These are phyloP conservation scores for Diaporthe sp. DNA, from an alignment of 2,329 filamentous ascomycete genomes.

Conservation along the genomic window DNA sequence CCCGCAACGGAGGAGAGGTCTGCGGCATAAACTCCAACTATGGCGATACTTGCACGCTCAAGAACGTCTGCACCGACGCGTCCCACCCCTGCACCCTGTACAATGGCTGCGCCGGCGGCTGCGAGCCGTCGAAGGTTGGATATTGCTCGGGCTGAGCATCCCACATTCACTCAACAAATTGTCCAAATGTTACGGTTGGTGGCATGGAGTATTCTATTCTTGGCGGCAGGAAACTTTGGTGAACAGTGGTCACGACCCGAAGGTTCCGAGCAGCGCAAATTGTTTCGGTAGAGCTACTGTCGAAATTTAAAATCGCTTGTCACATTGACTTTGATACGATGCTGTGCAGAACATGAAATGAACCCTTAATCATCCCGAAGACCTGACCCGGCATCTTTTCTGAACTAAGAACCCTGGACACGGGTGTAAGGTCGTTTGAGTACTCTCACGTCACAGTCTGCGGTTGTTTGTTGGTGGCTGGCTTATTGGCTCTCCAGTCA, in stretches of 20 bases:
- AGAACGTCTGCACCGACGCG: conserved; percentile 34
- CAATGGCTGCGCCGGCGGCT: conserved; percentile 35
- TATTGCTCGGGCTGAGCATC: conserved; percentile 10
- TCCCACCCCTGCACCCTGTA: conserved; percentile 35
- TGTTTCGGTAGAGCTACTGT: neutral
- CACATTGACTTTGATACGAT: neutral
- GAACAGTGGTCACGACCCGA: neutral
- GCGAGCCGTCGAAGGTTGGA: conserved; percentile 29
- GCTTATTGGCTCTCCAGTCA: neutral
- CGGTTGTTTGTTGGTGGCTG: neutral
- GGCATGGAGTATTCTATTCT: neutral
- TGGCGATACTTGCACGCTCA: conserved; percentile 47
- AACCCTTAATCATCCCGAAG: neutral
- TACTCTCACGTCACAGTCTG: too few relatives aligned
- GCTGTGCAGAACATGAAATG: too few relatives aligned
- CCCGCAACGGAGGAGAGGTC: conserved; percentile 42
- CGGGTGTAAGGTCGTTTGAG: neutral
- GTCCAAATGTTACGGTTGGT: neutral
- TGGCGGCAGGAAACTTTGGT: neutral
- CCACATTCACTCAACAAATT: too few relatives aligned
- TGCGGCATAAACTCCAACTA: conserved; percentile 36
- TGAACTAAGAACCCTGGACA: too few relatives aligned
- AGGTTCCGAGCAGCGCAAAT: neutral
- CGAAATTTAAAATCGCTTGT: neutral
- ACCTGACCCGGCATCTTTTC: neutral